These are phyloP conservation scores for Cadophora luteo-olivacea DNA, from an alignment of 2,329 filamentous ascomycete genomes.

Conservation along the genomic window DNA sequence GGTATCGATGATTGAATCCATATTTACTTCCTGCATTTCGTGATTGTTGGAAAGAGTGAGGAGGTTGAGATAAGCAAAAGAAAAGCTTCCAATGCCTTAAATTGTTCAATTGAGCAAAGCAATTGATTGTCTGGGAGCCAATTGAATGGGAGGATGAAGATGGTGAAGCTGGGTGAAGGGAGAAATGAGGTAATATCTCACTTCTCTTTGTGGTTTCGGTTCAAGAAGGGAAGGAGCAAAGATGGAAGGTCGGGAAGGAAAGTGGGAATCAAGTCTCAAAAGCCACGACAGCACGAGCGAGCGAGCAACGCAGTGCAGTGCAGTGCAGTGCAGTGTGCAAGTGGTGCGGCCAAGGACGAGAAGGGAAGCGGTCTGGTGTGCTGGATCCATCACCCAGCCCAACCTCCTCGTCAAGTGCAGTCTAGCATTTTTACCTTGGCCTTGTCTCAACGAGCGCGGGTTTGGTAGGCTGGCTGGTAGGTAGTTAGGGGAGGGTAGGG, in stretches of 20 bases:
- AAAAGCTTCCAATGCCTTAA: background rate
- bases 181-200: conserved; percentile 5
- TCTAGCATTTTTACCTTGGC: background rate
- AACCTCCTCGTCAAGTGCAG: background rate
- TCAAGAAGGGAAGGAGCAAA: conserved; percentile 14
- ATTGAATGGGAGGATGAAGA: background rate
- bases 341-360: conserved; percentile 10
- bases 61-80: background rate
- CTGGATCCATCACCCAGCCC: background rate
- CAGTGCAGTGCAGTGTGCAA: background rate
- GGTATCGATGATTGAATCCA: conserved; percentile 29
- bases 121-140: conserved; percentile 3
- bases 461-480: no score
- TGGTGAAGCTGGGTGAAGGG: background rate
- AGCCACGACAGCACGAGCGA: conserved; percentile 21
- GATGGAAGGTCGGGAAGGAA: conserved; percentile 5
- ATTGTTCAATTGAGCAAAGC: conserved; percentile 12
- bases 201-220: background rate
- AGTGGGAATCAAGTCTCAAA: conserved; percentile 18
- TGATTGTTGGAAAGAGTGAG: conserved; percentile 13
- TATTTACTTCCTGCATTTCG: conserved; percentile 22
- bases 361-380: conserved; percentile 8
- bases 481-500: background rate
- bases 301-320: background rate
- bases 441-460: conserved; percentile 1